Evolutionary conservation across 192 early-diverging fungal genomes (phyloP).

Genomic region (Coemansia sp.): DNA sequence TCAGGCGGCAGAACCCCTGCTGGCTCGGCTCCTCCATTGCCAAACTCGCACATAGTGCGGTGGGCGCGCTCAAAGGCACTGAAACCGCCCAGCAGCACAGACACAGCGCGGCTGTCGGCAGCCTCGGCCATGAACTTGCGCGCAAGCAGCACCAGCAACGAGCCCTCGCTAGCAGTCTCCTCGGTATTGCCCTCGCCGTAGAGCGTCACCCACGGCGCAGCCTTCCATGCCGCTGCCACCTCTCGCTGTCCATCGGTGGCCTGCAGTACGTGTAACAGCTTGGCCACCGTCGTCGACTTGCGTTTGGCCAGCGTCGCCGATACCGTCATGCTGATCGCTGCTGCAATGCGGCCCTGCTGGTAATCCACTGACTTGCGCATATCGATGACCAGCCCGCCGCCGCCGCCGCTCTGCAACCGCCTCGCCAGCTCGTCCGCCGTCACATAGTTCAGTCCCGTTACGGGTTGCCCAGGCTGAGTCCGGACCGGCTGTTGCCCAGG

Average conservation of each 20-base stretch:
- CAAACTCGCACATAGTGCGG: slow-evolving; percentile 18
- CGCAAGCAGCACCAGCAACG: slow-evolving; percentile 55
- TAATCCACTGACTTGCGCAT: slow-evolving; percentile 65
- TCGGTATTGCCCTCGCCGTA: slow-evolving; percentile 62
- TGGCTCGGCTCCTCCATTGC: not conserved
- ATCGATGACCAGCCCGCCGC: slow-evolving; percentile 62
- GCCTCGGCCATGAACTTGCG: slow-evolving; percentile 63
- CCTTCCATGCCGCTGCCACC: slow-evolving; percentile 56
- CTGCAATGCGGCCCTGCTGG: slow-evolving; percentile 52
- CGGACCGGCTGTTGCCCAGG: slow-evolving; percentile 10
- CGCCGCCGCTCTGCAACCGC: not conserved
- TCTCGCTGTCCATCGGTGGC: slow-evolving; percentile 55
- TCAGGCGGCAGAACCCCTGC: not conserved
- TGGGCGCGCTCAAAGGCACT: slow-evolving; percentile 25
- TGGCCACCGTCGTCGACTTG: slow-evolving; percentile 61
- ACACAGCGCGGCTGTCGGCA: slow-evolving; percentile 18
- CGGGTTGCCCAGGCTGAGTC: slow-evolving; percentile 3
- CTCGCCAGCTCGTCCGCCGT: slow-evolving; percentile 12
- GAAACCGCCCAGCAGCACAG: slow-evolving; percentile 42
- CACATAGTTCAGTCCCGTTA: slow-evolving; percentile 27
- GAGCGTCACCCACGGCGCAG: slow-evolving; percentile 61
- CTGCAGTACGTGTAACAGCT: slow-evolving; percentile 57
- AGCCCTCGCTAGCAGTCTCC: slow-evolving; percentile 51
- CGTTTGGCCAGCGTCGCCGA: slow-evolving; percentile 75
- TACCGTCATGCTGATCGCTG: slow-evolving; percentile 66